Base-by-base conservation (phyloP, 345 rosid species). In the Erucastrum elatum region DNA sequence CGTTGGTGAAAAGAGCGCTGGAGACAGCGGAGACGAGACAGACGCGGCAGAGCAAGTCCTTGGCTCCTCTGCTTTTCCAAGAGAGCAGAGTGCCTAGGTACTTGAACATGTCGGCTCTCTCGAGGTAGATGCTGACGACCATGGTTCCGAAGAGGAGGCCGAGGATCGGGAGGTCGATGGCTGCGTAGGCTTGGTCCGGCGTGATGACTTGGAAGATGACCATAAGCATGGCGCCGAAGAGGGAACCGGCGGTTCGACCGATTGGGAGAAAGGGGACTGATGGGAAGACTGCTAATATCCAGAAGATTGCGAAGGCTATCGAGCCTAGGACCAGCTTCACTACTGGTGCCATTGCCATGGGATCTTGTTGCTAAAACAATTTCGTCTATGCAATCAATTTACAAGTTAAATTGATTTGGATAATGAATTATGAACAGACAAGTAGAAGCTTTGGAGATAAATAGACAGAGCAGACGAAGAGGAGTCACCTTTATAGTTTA, bases 211-310 rank as follows among this genome's bases (percentile, higher is more conserved):
- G 85, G 81, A 92, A 92, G 46, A 92, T 59, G 72, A 94, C 94
- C 98, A 92, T 94, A 10, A 94, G 90, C 89, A 89, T 87, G 11
- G 90, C 97, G 9, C 96, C 96, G 0, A 92, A 76, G 2, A 92
- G 90, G 29, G 97, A 89, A 31, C 98, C 98, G 0, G 97, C 97
- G 2, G 98, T 92, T 73, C 97, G 84, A 67, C 98, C 98, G 25
- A 92, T 80, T 8, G 98, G 97, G 25, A 94, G 72, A 60, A 87
- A 85, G 0, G 96, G 96, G 2, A 89, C 90, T 0, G 96, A 85
- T 0, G 97, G 92, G 78, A 94, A 92, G 74, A 94, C 94, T 2
- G 98, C 96, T 60, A 90, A 64, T 7, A 92, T 78, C 97, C 97
- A 94, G 87, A 92, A 94, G 21, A 87, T 56, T 39, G 84, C 88